phyloP scores from a whole-genome alignment of 441 rosid genomes.

The Bocquillonia castaneifolia region DNA sequence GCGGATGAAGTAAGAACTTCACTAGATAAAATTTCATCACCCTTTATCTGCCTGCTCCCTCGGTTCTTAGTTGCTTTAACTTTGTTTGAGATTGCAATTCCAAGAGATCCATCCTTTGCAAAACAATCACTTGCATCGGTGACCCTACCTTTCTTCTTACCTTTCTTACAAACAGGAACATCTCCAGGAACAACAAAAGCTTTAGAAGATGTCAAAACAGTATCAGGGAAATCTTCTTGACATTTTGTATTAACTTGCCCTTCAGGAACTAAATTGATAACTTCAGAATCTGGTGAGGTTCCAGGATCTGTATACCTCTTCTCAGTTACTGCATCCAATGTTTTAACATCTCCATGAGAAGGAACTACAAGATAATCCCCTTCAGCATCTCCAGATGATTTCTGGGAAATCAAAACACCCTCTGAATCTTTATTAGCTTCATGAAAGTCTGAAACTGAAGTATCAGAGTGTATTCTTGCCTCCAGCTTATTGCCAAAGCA shows the following conservation, averaged over 20 bases:
- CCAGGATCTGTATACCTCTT: slow-evolving; percentile 54
- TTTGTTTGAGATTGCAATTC: slow-evolving; percentile 29
- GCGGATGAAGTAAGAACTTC: slow-evolving; percentile 30
- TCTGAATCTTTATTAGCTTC: slow-evolving; percentile 32
- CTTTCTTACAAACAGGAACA: slow-evolving; percentile 33
- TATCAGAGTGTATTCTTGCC: slow-evolving; percentile 26
- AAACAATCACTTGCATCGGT: slow-evolving; percentile 27
- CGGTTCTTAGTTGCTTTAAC: slow-evolving; percentile 44
- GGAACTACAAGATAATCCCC: slow-evolving; percentile 35
- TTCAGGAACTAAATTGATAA: slow-evolving; percentile 66
- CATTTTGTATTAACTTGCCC: slow-evolving; percentile 38
- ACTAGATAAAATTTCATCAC: slow-evolving; percentile 21
- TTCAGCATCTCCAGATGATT: slow-evolving; percentile 38
- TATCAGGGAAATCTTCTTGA: slow-evolving; percentile 37
- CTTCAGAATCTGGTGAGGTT: slow-evolving; percentile 99
- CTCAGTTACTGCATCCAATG: slow-evolving; percentile 37
- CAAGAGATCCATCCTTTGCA: slow-evolving; percentile 32
- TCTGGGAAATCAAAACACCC: slow-evolving; percentile 31
- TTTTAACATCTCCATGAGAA: slow-evolving; percentile 36
- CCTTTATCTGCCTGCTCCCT: slow-evolving; percentile 28
- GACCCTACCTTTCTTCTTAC: slow-evolving; percentile 46
- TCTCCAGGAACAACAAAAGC: slow-evolving; percentile 26
- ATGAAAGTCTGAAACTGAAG: slow-evolving; percentile 28
- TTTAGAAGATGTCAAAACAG: slow-evolving; percentile 37
- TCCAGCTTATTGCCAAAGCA: slow-evolving; percentile 30